Evolutionary conservation across 805 yeast species (phyloP).

Genomic region (Cyberlindnera subsufficiens): DNA sequence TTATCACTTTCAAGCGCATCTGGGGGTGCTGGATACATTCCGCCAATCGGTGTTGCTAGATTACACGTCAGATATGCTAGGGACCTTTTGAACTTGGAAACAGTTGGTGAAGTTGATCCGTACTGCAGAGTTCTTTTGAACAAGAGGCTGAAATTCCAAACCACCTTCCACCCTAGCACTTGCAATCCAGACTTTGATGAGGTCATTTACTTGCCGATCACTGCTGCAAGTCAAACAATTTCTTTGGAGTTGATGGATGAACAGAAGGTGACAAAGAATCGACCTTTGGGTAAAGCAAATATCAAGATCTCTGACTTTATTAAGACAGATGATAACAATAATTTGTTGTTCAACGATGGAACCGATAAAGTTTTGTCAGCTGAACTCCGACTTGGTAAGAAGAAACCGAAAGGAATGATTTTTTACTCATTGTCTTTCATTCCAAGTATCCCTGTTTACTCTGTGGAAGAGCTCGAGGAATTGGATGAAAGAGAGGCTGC

Average conservation of each 20-base stretch:
- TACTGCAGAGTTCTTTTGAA: slow-evolving; percentile 55
- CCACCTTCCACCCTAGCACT: slow-evolving; percentile 48
- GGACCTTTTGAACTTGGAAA: slow-evolving; percentile 51
- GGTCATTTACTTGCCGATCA: slow-evolving; percentile 54
- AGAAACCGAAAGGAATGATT: slow-evolving; percentile 45
- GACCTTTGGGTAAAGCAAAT: slow-evolving; percentile 54
- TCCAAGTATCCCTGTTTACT: slow-evolving; percentile 59
- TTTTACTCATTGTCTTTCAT: slow-evolving; percentile 55
- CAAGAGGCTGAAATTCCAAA: slow-evolving; percentile 50
- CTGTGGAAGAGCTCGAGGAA: slow-evolving; percentile 48
- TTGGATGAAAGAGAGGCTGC: slow-evolving; percentile 36
- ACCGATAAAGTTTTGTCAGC: slow-evolving; percentile 35
- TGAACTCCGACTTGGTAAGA: slow-evolving; percentile 26
- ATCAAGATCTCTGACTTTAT: slow-evolving; percentile 44
- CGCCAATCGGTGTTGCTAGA: slow-evolving; percentile 65
- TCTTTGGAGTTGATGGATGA: slow-evolving; percentile 60
- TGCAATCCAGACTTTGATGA: slow-evolving; percentile 55
- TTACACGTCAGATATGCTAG: slow-evolving; percentile 49
- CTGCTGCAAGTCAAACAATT: slow-evolving; percentile 54
- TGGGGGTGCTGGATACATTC: slow-evolving; percentile 37
- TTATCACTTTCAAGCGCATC: slow-evolving; percentile 48
- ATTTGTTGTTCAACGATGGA: slow-evolving; percentile 46
- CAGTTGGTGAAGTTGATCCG: slow-evolving; percentile 73
- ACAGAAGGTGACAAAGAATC: slow-evolving; percentile 57
- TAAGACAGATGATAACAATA: slow-evolving; percentile 41